These are phyloP conservation scores for Chrysosporium keratinophilum DNA, from an alignment of 2,329 filamentous ascomycete species.

Conservation along the genomic window DNA sequence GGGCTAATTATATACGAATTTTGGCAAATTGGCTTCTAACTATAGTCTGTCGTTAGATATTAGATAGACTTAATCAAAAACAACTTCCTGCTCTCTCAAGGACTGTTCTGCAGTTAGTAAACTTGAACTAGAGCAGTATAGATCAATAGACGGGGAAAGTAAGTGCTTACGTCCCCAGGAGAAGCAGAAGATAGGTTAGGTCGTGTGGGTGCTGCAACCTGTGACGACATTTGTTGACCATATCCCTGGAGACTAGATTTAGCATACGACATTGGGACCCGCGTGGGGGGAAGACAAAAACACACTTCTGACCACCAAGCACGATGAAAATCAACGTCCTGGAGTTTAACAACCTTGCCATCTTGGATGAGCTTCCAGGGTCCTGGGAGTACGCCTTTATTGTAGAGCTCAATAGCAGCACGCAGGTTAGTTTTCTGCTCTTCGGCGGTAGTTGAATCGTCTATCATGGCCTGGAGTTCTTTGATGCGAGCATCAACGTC, in stretches of 20 bases:
- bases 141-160: background rate
- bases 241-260: constrained; percentile 7
- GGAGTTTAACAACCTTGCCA: constrained; percentile 9
- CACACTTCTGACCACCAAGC: constrained; percentile 10
- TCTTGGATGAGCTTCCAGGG: background rate
- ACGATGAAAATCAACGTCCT: constrained; percentile 8
- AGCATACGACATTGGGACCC: background rate
- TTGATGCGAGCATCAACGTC: constrained; percentile 8
- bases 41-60: too few species aligned
- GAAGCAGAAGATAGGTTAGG: background rate
- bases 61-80: too few species aligned
- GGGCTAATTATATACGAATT: too few species aligned
- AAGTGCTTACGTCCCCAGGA: background rate
- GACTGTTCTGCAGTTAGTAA: background rate
- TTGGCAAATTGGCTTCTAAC: too few species aligned
- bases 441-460: constrained; percentile 8
- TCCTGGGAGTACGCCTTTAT: constrained; percentile 7
- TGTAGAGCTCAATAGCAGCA: constrained; percentile 12
- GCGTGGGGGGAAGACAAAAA: background rate
- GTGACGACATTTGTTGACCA: constrained; percentile 4
- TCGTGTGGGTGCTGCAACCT: constrained; percentile 2
- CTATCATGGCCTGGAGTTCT: constrained; percentile 13
- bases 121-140: background rate
- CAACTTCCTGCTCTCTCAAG: too few species aligned
- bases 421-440: constrained; percentile 13